Evolutionary conservation across 2,329 filamentous ascomycete genomes (phyloP), one percentile per base, ranked within the genome.

Genomic region (Colletotrichum sp.): DNA sequence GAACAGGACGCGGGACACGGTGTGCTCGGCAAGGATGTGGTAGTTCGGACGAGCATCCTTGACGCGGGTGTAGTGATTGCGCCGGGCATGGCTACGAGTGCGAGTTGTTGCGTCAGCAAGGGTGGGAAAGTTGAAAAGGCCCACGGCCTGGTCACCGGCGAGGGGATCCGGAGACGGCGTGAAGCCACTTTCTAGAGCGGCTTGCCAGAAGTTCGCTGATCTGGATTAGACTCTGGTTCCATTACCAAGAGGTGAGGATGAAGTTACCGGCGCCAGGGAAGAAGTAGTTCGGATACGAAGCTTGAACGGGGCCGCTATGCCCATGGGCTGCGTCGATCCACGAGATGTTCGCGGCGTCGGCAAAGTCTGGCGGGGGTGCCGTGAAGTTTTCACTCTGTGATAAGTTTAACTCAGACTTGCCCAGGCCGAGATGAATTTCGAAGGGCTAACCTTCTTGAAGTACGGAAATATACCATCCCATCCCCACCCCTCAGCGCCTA

Each of bases 11-110:
- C 87, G 88, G 3, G 88, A 83, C 1, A 94, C 91, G 72, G 89
- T 89, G 3, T 89, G 87, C 78, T 93, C 87, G 0, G 89, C 85
- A 1, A 94, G 84, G 6, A 94, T 85, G 72, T 93, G 90, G 3
- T 94, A 87, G 72, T 93, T 92, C 0, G 90, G 87, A 63, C 91
- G 86, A 3, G 88, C 82, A 2, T 76, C 79, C 6, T 77, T 78
- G 36, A 83, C 82, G 16, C 79, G 75, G 9, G 80, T 80, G 67
- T 82, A 83, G 63, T 83, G 81, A 55, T 80, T 81, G 18, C 79
- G 72, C 44, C 79, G 78, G 8, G 81, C 81, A 70, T 82, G 78
- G 68, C 78, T 83, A 75, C 30, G 78, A 63, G 62, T 86, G 79
- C 60, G 82, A 74, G 49, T 84, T 67, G 55, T 84, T 78, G 18